These are phyloP conservation scores for Monilinia laxa DNA, from an alignment of 2,329 filamentous ascomycete species.

Conservation along the genomic window DNA sequence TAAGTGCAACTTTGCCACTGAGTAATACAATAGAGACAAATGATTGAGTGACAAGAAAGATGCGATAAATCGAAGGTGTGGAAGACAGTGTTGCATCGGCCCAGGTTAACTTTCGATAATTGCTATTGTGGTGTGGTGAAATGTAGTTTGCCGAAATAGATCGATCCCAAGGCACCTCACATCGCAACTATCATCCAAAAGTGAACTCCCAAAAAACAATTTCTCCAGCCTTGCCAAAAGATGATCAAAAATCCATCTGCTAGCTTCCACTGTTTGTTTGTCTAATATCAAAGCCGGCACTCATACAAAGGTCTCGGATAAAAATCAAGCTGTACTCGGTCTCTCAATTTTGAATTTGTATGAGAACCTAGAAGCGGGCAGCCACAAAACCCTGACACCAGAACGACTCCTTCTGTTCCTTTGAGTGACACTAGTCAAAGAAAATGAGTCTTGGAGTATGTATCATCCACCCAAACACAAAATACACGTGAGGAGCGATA, in stretches of 20 bases:
- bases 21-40: not conserved
- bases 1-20: slow-evolving; percentile 33
- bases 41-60: not conserved
- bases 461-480: not conserved
- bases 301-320: slow-evolving; percentile 22
- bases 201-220: not conserved
- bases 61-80: not conserved
- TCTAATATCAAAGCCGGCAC: slow-evolving; percentile 5
- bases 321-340: slow-evolving; percentile 19
- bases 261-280: slow-evolving; percentile 15
- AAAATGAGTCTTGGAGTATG: not conserved
- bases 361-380: slow-evolving; percentile 17
- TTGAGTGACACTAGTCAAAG: slow-evolving; percentile 16
- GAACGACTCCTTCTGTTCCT: slow-evolving; percentile 3
- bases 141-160: slow-evolving; percentile 6
- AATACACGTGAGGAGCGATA: not conserved
- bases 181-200: not conserved
- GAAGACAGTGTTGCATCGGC: not conserved
- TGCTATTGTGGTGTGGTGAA: not conserved
- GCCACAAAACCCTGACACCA: slow-evolving; percentile 6
- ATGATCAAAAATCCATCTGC: not conserved
- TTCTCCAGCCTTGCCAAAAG: not conserved
- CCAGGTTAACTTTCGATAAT: not conserved
- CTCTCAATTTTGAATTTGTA: not conserved
- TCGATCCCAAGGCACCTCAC: not conserved